A percentile compares a stretch with the other conserved stretches of the same genome.
Conservation (phyloP, 177 flowering plant genomes). For the Vitis hybrid region DNA sequence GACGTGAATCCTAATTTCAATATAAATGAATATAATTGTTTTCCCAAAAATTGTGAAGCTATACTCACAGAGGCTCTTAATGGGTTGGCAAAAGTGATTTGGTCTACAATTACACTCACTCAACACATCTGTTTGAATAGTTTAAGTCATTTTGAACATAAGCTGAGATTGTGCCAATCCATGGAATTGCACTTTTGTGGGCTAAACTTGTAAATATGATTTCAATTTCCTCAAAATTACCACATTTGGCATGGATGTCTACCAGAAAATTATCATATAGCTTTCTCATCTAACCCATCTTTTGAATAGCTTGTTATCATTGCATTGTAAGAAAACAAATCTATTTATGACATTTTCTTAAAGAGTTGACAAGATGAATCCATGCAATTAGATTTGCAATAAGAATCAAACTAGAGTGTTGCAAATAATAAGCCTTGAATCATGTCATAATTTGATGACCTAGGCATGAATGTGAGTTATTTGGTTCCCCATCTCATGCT, state of each 20-base stretch:
- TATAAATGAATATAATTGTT: constrained; percentile 64
- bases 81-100: constrained; percentile 70
- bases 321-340: constrained; percentile 66
- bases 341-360: constrained; percentile 50
- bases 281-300: constrained; percentile 46
- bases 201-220: constrained; percentile 41
- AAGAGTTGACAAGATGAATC: constrained; percentile 49
- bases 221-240: constrained; percentile 51
- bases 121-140: constrained; percentile 61
- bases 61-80: constrained; percentile 65
- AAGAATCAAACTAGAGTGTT: constrained; percentile 77
- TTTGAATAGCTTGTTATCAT: constrained; percentile 69
- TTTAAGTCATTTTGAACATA: constrained; percentile 52
- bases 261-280: constrained; percentile 42
- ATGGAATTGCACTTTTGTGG: constrained; percentile 47
- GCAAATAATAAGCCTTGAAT: constrained; percentile 37
- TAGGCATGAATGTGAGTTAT: constrained; percentile 62
- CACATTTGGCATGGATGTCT: constrained; percentile 74
- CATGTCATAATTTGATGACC: constrained; percentile 53
- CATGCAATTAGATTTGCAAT: constrained; percentile 54
- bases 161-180: constrained; percentile 66
- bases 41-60: constrained; percentile 59
- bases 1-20: constrained; percentile 57
- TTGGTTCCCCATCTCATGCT: constrained; percentile 16
- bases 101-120: constrained; percentile 48